Base-by-base conservation (phyloP, 2,329 filamentous ascomycete genomes). In the Fusarium xyrophilum region DNA sequence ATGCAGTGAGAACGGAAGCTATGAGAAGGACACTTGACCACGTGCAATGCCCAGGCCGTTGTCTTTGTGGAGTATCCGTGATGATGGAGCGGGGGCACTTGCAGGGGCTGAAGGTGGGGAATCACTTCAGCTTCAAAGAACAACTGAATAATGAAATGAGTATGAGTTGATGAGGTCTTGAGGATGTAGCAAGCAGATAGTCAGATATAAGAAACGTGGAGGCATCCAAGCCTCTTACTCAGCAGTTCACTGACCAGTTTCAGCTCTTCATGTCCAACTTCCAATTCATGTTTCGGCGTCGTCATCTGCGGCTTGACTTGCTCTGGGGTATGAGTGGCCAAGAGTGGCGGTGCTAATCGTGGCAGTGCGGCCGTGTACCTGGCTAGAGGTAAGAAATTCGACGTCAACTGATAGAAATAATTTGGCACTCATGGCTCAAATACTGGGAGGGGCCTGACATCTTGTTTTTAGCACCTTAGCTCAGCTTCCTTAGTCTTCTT, bases 291-390 rank as follows among this genome's bases (percentile, higher is more conserved):
- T 54, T 44, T 48, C 40, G 58, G 67, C 66, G 63, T 69, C 67
- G 67, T 69, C 67, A 69, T 69, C 67, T 61, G 63, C 36, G 67
- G 67, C 67, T 52, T 68, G 63, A 62, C 42, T 38, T 62, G 64
- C 27, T 64, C 35, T 52, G 66, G 43, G 64, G 30, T 32, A 13
- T 15, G 30, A 32, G 30, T 32, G 30, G 47, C 53, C 54, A 68
- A 61, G 52, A 46, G 67, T 69, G 67, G 67, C 67, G 63, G 67
- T 69, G 67, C 67, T 27, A 28, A 60, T 40, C 58, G 67, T 69
- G 67, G 67, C 66, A 66, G 60, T 67, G 63, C 27, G 12, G n/a
- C 12, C 7, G 14, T 15, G 25, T 28, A 36, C 44, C 44, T 23
- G 6, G 28, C 5, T 8, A 21, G 3, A 28, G 19, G 25, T 12